Base-by-base conservation (phyloP, 192 early-diverging fungal species). In the Obelidium mucronatum region DNA sequence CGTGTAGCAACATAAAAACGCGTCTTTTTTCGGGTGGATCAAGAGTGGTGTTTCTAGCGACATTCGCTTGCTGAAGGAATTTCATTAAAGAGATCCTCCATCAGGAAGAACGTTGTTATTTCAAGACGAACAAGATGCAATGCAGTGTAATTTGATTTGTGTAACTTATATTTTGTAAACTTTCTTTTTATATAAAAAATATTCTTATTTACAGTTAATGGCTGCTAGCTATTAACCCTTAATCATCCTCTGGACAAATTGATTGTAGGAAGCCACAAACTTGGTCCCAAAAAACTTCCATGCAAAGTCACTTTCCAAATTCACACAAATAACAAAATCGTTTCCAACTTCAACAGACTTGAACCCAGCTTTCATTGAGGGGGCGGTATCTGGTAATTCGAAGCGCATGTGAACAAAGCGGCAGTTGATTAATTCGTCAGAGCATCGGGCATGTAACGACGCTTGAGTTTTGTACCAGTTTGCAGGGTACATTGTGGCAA, bases 321-420 rank as follows among this genome's bases (percentile, higher is more conserved):
- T 66, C 24, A 66, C 64, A 35, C 64, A 40, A 66, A 66, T 66
- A 28, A 66, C 35, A 26, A 2, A 33, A 28, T 66, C 64, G 4
- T 66, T 35, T 36, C 64, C 64, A n/a, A 4, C 64, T 4, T 2
- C 8, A 36, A 28, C 64, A 40, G 3, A 35, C 35, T 66, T 13
- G 64, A 66, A 66, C 34, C 19, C 15, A 5, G 64, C 17, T 40
- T 36, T 39, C 64, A 39, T 36, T 36, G 31, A 33, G 37, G 36
- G 37, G 31, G 64, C 64, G 15, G 64, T 66, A 11, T 39, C 39
- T 28, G 34, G 64, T 42, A 66, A 40, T 66, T 66, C 19, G 4
- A 66, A 66, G 39, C 37, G 37, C 39, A 66, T 36, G 40, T 66
- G 63, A 39, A 65, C 63, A 35, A 65, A 65, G 34, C 36, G 63